Conservation (phyloP, 768 basidiomycete genomes). For the Bullera alba region DNA sequence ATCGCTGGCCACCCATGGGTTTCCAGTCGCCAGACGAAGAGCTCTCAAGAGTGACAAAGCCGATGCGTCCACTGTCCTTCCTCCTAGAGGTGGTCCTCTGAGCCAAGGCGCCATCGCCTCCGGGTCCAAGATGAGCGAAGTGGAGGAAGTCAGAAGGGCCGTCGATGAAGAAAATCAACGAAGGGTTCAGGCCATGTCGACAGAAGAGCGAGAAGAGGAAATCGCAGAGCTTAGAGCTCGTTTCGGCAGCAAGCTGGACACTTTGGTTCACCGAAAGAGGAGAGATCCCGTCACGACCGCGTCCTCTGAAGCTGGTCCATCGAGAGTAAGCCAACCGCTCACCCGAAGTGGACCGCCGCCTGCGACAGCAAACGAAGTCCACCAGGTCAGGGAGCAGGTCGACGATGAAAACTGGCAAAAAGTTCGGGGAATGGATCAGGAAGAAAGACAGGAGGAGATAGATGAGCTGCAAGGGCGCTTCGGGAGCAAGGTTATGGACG, state of each 20-base stretch:
- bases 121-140: constrained; percentile 45
- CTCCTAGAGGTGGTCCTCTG: neutral
- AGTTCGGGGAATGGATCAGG: constrained; percentile 11
- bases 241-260: constrained; percentile 66
- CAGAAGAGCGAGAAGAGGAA: constrained; percentile 63
- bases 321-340: neutral
- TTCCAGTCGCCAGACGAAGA: constrained; percentile 13
- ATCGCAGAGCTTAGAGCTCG: constrained; percentile 60
- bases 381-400: constrained; percentile 14
- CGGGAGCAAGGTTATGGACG: constrained; percentile 12
- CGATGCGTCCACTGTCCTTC: neutral
- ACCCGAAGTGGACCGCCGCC: neutral
- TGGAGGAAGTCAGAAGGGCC: constrained; percentile 50
- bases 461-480: constrained; percentile 29
- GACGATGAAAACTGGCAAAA: constrained; percentile 20
- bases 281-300: constrained; percentile 47
- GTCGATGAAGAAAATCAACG: constrained; percentile 60
- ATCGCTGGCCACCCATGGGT: constrained; percentile 48
- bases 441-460: constrained; percentile 18
- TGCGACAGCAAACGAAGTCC: constrained; percentile 11
- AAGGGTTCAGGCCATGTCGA: constrained; percentile 61
- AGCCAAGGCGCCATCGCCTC: neutral
- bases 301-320: neutral
- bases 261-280: constrained; percentile 56
- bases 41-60: neutral